phyloP scores from a whole-genome alignment of 2,329 filamentous ascomycete genomes.

The Scedosporium minutisporum region DNA sequence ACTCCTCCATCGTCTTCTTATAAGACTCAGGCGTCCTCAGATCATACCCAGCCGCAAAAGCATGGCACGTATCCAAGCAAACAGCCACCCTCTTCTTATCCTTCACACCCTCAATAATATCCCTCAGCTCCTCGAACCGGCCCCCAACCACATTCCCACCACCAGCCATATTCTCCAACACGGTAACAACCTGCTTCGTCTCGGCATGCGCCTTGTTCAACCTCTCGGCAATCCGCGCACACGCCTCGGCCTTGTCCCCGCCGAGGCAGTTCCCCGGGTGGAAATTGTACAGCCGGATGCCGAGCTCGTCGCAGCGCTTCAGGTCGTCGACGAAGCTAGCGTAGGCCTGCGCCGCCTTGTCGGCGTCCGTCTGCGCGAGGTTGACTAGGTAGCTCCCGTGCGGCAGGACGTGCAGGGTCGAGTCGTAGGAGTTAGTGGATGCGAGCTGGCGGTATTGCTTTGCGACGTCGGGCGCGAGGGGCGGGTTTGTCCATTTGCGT shows the following conservation, averaged over 20 bases:
- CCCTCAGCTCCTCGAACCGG: constrained; percentile 74
- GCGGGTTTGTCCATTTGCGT: constrained; percentile 83
- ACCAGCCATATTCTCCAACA: constrained; percentile 94
- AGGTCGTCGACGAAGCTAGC: constrained; percentile 81
- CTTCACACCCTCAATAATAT: constrained; percentile 71
- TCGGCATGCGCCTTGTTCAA: constrained; percentile 74
- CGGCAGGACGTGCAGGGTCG: constrained; percentile 66
- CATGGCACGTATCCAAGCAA: constrained; percentile 93
- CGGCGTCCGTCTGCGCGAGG: constrained; percentile 71
- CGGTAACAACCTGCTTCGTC: constrained; percentile 66
- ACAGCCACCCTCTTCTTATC: constrained; percentile 82
- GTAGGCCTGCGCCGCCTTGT: constrained; percentile 80
- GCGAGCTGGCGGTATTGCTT: constrained; percentile 62
- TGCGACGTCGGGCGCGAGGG: constrained; percentile 57
- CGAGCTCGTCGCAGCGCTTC: constrained; percentile 70
- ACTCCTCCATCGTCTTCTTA: constrained; percentile 60
- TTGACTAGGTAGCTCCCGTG: constrained; percentile 97
- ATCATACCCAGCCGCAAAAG: constrained; percentile 91
- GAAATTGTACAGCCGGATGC: constrained; percentile 94
- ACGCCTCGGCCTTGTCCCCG: constrained; percentile 56
- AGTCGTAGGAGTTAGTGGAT: constrained; percentile 60
- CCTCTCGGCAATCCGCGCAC: constrained; percentile 68
- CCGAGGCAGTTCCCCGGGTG: constrained; percentile 80
- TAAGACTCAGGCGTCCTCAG: constrained; percentile 68
- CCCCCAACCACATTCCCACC: constrained; percentile 79